phyloP scores from a whole-genome alignment of 2,329 filamentous ascomycete species.

The Paramyrothecium roridum region DNA sequence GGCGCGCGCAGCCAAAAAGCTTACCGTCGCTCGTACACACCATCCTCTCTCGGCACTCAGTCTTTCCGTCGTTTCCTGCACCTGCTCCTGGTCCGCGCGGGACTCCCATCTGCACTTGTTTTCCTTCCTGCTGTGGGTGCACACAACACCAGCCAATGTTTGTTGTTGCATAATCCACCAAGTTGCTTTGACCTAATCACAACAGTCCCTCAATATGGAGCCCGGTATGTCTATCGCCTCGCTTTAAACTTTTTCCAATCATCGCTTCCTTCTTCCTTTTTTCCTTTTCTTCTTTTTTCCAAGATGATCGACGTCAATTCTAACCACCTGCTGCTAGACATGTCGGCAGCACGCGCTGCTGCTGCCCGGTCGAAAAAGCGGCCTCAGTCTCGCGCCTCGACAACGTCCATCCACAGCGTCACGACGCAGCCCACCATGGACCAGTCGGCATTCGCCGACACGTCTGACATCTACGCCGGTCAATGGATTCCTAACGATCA shows the following conservation, averaged over 20 bases:
- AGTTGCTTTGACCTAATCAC: slow-evolving; percentile 23
- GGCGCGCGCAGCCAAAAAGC: slow-evolving; percentile 21
- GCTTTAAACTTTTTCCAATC: slow-evolving; percentile 8
- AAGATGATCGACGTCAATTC: slow-evolving; percentile 6
- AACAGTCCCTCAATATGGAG: slow-evolving; percentile 30
- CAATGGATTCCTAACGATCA: slow-evolving; percentile 49
- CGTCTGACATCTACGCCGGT: slow-evolving; percentile 40
- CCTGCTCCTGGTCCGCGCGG: slow-evolving; percentile 9
- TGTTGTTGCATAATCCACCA: slow-evolving; percentile 32
- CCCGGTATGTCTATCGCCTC: slow-evolving; percentile 28
- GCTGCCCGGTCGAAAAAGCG: slow-evolving; percentile 43
- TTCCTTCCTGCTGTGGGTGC: slow-evolving; percentile 16
- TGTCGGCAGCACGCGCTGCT: slow-evolving; percentile 24
- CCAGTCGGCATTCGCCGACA: slow-evolving; percentile 39
- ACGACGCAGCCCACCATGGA: slow-evolving; percentile 51
- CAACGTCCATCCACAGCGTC: slow-evolving; percentile 53
- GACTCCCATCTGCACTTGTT: neutral
- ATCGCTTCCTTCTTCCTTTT: too few relatives aligned
- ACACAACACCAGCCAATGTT: slow-evolving; percentile 32
- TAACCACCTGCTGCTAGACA: slow-evolving; percentile 18
- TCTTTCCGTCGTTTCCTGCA: slow-evolving; percentile 8
- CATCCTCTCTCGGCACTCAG: slow-evolving; percentile 2
- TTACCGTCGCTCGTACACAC: neutral
- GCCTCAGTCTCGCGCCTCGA: slow-evolving; percentile 53
- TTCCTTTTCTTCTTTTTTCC: slow-evolving; percentile 8